Evolutionary conservation across 176 grass and related monocot genomes (phyloP).

Genomic region (Bromus sterilis): DNA sequence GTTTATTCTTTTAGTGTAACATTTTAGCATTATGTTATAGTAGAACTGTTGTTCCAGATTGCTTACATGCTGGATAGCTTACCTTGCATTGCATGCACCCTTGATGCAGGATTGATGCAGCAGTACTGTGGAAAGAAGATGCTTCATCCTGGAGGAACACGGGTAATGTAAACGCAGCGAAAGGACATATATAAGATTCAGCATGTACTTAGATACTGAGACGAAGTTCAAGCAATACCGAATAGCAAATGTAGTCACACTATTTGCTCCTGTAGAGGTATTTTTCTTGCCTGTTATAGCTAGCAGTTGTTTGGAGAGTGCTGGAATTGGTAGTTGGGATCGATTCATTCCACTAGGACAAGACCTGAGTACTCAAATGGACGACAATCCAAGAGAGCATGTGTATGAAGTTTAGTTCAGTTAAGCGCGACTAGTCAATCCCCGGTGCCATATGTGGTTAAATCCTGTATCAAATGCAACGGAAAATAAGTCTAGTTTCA

Average conservation of each 20-base stretch:
- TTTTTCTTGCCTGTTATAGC: neutral
- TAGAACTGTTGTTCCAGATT: too few species aligned
- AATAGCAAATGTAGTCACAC: neutral
- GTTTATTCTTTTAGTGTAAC: constrained; percentile 5
- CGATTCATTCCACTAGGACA: neutral
- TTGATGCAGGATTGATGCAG: constrained; percentile 13
- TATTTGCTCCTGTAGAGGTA: neutral
- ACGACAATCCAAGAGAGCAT: neutral
- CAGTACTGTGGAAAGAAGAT: neutral
- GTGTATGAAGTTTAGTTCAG: neutral
- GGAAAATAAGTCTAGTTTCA: neutral
- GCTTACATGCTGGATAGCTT: too few species aligned
- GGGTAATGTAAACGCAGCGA: neutral
- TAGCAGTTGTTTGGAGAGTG: neutral
- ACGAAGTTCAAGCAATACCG: neutral
- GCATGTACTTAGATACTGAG: neutral
- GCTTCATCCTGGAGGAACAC: constrained; percentile 2
- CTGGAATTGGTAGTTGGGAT: neutral
- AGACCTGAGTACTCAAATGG: neutral
- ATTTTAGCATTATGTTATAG: neutral
- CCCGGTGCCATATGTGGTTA: neutral
- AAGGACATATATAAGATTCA: constrained; percentile 4
- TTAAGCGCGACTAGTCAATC: neutral
- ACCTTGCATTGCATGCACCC: too few species aligned
- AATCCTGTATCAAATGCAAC: neutral